Base-by-base conservation (phyloP, 176 grass and related monocot genomes). In the Tillandsia leiboldiana region DNA sequence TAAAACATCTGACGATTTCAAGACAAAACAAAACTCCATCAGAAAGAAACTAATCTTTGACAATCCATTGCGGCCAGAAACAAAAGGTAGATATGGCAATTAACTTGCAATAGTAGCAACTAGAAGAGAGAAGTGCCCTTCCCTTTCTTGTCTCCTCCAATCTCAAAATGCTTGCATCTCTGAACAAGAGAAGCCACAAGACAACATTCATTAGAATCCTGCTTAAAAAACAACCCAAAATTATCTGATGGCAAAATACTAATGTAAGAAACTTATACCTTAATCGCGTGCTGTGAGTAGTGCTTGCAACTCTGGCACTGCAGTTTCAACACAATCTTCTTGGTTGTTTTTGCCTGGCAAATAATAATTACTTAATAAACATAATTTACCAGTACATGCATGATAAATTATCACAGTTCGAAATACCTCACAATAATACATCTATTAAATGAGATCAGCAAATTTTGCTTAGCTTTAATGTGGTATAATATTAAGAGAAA, bases 121-220 rank as follows among this genome's bases (percentile, higher is more conserved):
- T 87, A 96, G 73, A 96, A 92, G 51, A 96, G 92, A 7, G 88
- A 92, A 27, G 92, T 96, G 65, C 92, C 92, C 83, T 96, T 96
- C 63, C 92, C 92, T 82, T 92, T 92, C 83, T 92, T 96, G 79
- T 96, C 92, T 83, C 88, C 92, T 23, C 83, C 88, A 66, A 96
- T 96, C 78, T 96, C 92, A 69, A 96, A 96, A 79, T 96, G 92
- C 78, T 96, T 96, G 81, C 92, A 96, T 69, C 88, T 86, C 92
- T 96, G 76, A 74, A 0, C 49, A 56, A 80, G 54, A 51, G 15
- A 69, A 29, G 2, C 22, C 42, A 61, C 7, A 61, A 61, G 7
- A 9, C 15, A 61, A 69, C 12, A 23, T 17, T 24, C 11, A 12
- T 7, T 48, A 6, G 33, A 47, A 48, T 13, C 7, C 11, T 18